These are phyloP conservation scores for Fragosphaeria purpurea DNA, from an alignment of 2,329 filamentous ascomycete species.

Conservation along the genomic window DNA sequence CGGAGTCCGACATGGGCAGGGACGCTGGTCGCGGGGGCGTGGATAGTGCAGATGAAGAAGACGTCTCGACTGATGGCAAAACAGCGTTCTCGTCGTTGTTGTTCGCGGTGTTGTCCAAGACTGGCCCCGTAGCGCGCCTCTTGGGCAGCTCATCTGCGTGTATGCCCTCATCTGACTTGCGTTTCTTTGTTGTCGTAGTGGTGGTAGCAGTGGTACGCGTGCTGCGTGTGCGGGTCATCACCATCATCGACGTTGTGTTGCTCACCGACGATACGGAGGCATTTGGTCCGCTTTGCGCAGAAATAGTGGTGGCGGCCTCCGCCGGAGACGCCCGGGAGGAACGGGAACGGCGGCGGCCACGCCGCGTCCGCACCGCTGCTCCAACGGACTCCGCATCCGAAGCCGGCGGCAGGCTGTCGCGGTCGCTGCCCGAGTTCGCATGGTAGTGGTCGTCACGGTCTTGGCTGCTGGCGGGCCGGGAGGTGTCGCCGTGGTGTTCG, in stretches of 20 bases:
- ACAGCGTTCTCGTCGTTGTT: neutral
- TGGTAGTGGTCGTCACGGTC: constrained; percentile 7
- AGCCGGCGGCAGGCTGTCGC: constrained; percentile 3
- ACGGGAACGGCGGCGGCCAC: neutral
- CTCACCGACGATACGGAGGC: constrained; percentile 2
- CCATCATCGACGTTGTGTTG: constrained; percentile 9
- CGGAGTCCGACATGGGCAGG: constrained; percentile 5
- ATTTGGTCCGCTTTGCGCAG: neutral
- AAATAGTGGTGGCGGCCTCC: too few species aligned
- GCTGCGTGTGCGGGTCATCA: constrained; percentile 4
- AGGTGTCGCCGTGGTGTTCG: constrained; percentile 19
- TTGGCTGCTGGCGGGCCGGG: constrained; percentile 26
- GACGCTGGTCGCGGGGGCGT: constrained; percentile 12
- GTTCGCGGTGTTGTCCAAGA: too few species aligned
- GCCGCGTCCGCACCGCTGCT: neutral
- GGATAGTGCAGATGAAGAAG: constrained; percentile 26
- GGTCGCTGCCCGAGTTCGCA: constrained; percentile 8
- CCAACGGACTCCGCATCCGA: constrained; percentile 4
- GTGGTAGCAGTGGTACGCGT: neutral
- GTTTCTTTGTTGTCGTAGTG: constrained; percentile 6
- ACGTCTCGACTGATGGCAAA: constrained; percentile 19
- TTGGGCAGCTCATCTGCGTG: constrained; percentile 9
- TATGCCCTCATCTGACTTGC: constrained; percentile 13
- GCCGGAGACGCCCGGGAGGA: neutral
- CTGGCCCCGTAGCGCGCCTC: constrained; percentile 4